These are phyloP conservation scores for Cordyceps fumosorosea DNA, from an alignment of 2,329 filamentous ascomycete species.

Conservation along the genomic window DNA sequence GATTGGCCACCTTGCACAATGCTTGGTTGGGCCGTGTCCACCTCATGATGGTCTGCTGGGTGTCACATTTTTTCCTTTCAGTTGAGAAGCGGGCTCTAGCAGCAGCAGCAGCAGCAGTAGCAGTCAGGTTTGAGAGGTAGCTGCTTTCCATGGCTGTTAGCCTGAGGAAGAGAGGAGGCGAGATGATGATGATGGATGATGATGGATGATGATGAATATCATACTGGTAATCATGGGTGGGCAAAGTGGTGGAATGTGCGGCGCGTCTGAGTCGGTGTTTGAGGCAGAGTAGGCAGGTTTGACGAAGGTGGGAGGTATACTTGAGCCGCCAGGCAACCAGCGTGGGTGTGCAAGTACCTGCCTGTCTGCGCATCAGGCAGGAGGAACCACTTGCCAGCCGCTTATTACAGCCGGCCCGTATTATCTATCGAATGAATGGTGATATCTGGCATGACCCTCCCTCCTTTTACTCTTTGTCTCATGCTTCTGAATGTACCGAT, in stretches of 20 bases:
- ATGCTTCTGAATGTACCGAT: no score
- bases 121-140: not conserved
- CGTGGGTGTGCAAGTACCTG: no score
- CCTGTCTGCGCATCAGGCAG: no score
- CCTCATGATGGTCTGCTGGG: not conserved
- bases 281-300: not conserved
- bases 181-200: not conserved
- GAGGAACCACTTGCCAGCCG: no score
- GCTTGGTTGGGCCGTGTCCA: not conserved
- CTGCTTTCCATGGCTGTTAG: not conserved
- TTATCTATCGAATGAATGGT: no score
- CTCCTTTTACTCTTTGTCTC: no score
- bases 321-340: no score
- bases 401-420: no score
- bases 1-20: not conserved
- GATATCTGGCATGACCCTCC: no score
- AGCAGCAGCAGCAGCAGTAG: not conserved
- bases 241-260: not conserved
- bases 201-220: not conserved
- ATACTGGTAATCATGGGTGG: not conserved
- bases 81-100: not conserved
- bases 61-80: not conserved
- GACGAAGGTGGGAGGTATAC: not conserved
- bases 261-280: slow-evolving; percentile 6
- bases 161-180: not conserved